Evolutionary conservation across 345 rosid genomes (phyloP).

Genomic region (Erucastrum elatum): DNA sequence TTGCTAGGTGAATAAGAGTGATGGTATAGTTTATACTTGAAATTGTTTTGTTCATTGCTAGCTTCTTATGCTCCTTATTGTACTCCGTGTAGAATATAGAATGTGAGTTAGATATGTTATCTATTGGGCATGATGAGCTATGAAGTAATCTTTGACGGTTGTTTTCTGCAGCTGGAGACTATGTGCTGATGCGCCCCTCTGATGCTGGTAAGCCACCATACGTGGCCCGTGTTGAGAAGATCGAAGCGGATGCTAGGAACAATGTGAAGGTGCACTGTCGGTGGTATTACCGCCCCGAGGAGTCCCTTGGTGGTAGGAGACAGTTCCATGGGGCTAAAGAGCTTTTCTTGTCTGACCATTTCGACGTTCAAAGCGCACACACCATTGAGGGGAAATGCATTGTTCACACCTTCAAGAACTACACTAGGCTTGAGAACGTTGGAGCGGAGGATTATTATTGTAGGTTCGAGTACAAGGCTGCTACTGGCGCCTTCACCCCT

Average conservation of each 20-base stretch:
- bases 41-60: no score
- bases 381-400: slow-evolving; percentile 82
- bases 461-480: slow-evolving; percentile 79
- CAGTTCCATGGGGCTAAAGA: slow-evolving; percentile 89
- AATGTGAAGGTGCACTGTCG: slow-evolving; percentile 72
- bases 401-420: slow-evolving; percentile 80
- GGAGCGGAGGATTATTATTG: slow-evolving; percentile 84
- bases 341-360: slow-evolving; percentile 75
- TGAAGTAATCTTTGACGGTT: slow-evolving; percentile 22
- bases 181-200: slow-evolving; percentile 81
- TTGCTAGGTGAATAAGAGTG: no score
- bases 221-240: slow-evolving; percentile 76
- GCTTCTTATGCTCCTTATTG: no score
- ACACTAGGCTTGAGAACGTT: slow-evolving; percentile 79
- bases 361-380: slow-evolving; percentile 76
- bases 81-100: no score
- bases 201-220: slow-evolving; percentile 78
- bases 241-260: slow-evolving; percentile 74
- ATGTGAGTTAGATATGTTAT: neutral
- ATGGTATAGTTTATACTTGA: no score
- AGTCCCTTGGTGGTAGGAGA: slow-evolving; percentile 83
- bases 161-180: slow-evolving; percentile 62
- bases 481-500: slow-evolving; percentile 77
- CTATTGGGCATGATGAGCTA: neutral
- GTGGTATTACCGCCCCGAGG: slow-evolving; percentile 91